Conservation (phyloP, 2,329 filamentous ascomycete species). For the Lecanoromycetidae sp. region DNA sequence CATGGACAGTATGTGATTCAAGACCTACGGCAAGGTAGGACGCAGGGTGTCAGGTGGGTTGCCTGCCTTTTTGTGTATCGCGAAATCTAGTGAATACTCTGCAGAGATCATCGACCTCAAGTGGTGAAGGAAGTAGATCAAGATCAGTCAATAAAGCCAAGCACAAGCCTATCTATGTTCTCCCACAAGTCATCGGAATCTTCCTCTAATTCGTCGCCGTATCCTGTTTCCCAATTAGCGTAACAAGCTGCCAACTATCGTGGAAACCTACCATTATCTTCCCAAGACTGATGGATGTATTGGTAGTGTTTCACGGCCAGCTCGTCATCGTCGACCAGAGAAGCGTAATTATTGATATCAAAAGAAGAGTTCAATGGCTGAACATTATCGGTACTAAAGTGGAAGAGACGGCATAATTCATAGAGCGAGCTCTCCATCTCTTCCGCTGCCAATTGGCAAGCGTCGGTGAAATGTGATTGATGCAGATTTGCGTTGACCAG, state of each 20-base stretch:
- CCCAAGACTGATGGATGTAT: neutral
- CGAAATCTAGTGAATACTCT: too few species aligned
- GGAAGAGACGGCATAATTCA: neutral
- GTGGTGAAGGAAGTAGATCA: too few species aligned
- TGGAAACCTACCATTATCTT: neutral
- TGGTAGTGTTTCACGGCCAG: neutral
- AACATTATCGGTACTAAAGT: neutral
- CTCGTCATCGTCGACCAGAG: neutral
- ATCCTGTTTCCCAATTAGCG: neutral
- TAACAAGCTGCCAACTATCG: neutral
- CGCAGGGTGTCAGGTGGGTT: too few species aligned
- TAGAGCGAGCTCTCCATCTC: neutral
- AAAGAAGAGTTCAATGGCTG: neutral
- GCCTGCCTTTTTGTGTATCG: too few species aligned
- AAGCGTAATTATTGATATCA: neutral
- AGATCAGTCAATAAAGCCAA: neutral
- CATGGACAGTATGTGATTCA: too few species aligned
- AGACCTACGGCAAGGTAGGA: too few species aligned
- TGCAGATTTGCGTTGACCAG: neutral
- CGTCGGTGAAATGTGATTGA: neutral
- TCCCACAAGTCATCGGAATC: neutral
- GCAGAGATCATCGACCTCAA: too few species aligned
- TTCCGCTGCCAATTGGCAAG: neutral
- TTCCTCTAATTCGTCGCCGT: neutral
- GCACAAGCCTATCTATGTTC: neutral